These are phyloP conservation scores for Melanogaster broomeanus DNA, from an alignment of 768 basidiomycete genomes.

Conservation along the genomic window DNA sequence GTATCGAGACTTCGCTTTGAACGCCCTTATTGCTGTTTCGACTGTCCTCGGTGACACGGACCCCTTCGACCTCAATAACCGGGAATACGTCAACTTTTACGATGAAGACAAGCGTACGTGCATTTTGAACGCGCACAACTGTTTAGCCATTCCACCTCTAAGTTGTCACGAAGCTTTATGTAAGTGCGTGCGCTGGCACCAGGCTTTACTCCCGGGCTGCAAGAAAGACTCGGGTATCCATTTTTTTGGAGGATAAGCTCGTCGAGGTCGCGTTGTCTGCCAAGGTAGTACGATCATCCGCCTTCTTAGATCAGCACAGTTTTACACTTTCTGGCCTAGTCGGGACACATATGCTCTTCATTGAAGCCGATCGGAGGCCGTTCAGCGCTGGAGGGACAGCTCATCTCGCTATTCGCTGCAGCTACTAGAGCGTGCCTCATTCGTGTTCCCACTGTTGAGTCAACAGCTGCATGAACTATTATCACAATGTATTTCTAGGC, in stretches of 20 bases:
- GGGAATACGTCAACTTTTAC: slow-evolving; percentile 68
- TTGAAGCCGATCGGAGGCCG: slow-evolving; percentile 75
- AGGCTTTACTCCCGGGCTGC: slow-evolving; percentile 49
- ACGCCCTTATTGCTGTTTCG: slow-evolving; percentile 74
- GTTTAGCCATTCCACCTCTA: too few species aligned
- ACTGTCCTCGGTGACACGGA: slow-evolving; percentile 64
- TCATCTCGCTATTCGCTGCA: slow-evolving; percentile 77
- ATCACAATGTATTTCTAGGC: slow-evolving; percentile 10
- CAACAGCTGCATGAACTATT: slow-evolving; percentile 25
- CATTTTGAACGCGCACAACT: not conserved
- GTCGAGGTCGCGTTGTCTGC: slow-evolving; percentile 85
- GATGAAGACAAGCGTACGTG: slow-evolving; percentile 56
- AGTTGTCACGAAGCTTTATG: slow-evolving; percentile 87
- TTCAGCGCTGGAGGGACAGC: slow-evolving; percentile 84
- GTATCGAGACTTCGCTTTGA: slow-evolving; percentile 82
- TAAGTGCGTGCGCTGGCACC: slow-evolving; percentile 62
- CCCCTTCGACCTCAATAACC: slow-evolving; percentile 65
- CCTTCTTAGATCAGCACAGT: not conserved
- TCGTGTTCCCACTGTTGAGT: slow-evolving; percentile 67
- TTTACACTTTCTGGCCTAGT: slow-evolving; percentile 49
- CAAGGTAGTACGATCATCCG: slow-evolving; percentile 58
- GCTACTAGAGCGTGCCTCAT: slow-evolving; percentile 86
- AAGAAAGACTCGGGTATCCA: slow-evolving; percentile 43
- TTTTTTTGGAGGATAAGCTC: slow-evolving; percentile 72
- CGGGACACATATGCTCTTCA: slow-evolving; percentile 75